A percentile compares a stretch with the other conserved stretches of the same genome.
These are phyloP conservation scores for Venturia aucupariae DNA, from an alignment of 2,329 filamentous ascomycete species.

Conservation along the genomic window DNA sequence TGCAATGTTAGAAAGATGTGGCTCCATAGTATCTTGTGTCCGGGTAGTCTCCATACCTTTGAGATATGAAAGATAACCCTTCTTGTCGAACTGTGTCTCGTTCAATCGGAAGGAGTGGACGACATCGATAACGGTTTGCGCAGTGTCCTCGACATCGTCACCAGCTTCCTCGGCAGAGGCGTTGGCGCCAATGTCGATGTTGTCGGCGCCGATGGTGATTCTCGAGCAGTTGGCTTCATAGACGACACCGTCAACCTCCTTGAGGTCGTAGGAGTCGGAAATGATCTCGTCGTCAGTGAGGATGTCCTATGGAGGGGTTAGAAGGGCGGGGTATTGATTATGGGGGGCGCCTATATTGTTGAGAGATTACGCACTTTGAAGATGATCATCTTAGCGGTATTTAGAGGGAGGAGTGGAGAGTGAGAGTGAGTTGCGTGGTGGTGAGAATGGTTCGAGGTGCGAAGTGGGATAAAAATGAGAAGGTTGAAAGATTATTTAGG, in stretches of 20 bases:
- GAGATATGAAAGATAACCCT: constrained; percentile 70
- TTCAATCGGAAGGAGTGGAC: constrained; percentile 85
- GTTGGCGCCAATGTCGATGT: constrained; percentile 85
- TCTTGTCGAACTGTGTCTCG: constrained; percentile 76
- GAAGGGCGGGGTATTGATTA: constrained; percentile 13
- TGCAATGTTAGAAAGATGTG: constrained; percentile 35
- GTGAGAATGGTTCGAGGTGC: not conserved
- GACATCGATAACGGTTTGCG: constrained; percentile 80
- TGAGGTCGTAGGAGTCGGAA: constrained; percentile 86
- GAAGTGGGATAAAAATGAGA: not conserved
- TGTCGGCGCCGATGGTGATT: constrained; percentile 68
- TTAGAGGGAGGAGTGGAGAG: not conserved
- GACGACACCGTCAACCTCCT: constrained; percentile 66
- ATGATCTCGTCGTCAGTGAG: constrained; percentile 89
- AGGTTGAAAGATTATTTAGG: not conserved
- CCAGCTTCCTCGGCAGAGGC: constrained; percentile 85
- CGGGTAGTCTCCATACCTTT: constrained; percentile 52
- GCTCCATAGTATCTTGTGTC: constrained; percentile 18
- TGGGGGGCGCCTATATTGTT: constrained; percentile 2
- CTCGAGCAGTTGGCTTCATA: constrained; percentile 91
- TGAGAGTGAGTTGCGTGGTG: not conserved
- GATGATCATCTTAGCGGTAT: constrained; percentile 45
- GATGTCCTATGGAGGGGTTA: constrained; percentile 56
- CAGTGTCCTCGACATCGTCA: constrained; percentile 60
- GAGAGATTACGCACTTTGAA: constrained; percentile 40